A percentile compares a stretch with the other conserved stretches of the same genome.
Conservation (phyloP, 257 asterid species). For the Plectranthus barbatus region DNA sequence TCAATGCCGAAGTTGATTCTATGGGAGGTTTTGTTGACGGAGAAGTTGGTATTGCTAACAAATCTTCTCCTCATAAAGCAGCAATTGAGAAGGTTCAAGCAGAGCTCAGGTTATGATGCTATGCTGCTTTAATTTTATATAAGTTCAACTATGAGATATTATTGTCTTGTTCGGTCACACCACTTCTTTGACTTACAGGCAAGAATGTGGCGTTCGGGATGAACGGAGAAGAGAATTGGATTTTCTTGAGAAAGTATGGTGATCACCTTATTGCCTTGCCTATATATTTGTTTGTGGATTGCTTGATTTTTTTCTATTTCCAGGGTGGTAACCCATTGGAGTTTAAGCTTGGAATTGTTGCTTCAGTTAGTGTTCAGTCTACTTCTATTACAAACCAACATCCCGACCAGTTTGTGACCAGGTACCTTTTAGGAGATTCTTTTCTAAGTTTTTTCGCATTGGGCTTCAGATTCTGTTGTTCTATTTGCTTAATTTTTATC, state of each 20-base stretch:
- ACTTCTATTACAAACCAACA: constrained; percentile 65
- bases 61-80: constrained; percentile 51
- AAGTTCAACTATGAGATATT: constrained; percentile 3
- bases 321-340: constrained; percentile 92
- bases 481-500: neutral
- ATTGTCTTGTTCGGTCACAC: constrained; percentile 1
- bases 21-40: constrained; percentile 91
- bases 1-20: constrained; percentile 83
- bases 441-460: neutral
- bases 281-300: constrained; percentile 11
- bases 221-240: constrained; percentile 73
- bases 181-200: constrained; percentile 38
- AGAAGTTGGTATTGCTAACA: constrained; percentile 59
- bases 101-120: constrained; percentile 59
- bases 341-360: constrained; percentile 45
- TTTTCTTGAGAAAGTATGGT: constrained; percentile 74
- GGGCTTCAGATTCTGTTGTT: neutral
- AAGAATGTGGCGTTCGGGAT: constrained; percentile 65
- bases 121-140: constrained; percentile 18
- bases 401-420: constrained; percentile 48
- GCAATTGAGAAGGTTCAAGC: constrained; percentile 71
- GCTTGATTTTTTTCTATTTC: constrained; percentile 18
- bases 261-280: constrained; percentile 19
- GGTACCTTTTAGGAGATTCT: constrained; percentile 35
- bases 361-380: constrained; percentile 69